Conservation (phyloP, 768 basidiomycete genomes). For the Suillus subaureus region DNA sequence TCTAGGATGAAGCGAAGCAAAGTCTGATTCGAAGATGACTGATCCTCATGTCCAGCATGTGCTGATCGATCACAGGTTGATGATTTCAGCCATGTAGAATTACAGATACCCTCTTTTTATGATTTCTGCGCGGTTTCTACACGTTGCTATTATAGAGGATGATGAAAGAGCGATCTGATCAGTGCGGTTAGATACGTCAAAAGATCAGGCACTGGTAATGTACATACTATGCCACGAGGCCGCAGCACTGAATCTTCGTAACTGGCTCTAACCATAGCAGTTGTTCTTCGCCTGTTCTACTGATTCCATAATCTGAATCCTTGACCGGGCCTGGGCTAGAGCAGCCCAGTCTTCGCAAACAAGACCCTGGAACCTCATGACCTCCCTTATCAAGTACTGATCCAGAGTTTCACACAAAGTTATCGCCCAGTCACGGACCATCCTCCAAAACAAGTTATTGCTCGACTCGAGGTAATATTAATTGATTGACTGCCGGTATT, state of each 20-base stretch:
- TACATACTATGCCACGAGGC: background rate
- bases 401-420: conserved; percentile 3
- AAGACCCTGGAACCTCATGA: conserved; percentile 7
- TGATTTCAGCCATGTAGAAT: background rate
- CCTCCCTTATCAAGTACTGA: background rate
- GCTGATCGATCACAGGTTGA: background rate
- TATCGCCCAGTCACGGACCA: conserved; percentile 9
- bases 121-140: background rate
- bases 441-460: conserved; percentile 1
- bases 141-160: background rate
- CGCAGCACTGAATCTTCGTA: background rate
- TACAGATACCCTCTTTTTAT: conserved; percentile 3
- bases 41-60: background rate
- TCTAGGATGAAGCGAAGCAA: background rate
- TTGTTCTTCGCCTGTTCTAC: background rate
- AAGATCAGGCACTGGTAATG: background rate
- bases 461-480: conserved; percentile 3
- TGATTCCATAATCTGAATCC: background rate
- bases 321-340: background rate
- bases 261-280: conserved; percentile 8
- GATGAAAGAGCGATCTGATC: background rate
- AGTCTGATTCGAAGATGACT: background rate
- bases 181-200: background rate
- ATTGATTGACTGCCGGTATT: conserved; percentile 4
- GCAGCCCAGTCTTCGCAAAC: background rate